Conservation (phyloP, 2,329 filamentous ascomycete genomes). For the Fusarium sp. region DNA sequence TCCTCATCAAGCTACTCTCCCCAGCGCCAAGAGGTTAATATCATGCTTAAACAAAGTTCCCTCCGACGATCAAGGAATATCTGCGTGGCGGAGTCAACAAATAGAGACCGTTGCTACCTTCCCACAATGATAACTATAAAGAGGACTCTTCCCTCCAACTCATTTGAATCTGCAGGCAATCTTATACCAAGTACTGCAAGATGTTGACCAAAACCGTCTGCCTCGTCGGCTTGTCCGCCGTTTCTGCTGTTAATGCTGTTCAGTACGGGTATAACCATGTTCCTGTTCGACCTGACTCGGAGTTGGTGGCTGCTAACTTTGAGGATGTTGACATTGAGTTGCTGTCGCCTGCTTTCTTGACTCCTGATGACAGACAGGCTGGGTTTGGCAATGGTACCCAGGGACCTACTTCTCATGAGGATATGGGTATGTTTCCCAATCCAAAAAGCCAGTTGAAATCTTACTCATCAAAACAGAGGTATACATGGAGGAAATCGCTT, state of each 20-base stretch:
- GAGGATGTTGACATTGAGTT: constrained; percentile 29
- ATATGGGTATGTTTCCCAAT: constrained; percentile 10
- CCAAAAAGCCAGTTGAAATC: accelerated
- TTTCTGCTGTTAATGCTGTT: constrained; percentile 14
- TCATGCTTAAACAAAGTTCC: constrained; percentile 21
- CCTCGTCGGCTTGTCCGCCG: constrained; percentile 6
- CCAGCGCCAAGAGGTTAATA: constrained; percentile 26
- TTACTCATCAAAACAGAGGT: constrained; percentile 8
- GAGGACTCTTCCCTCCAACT: neutral
- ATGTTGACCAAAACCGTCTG: constrained; percentile 9
- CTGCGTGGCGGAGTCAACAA: constrained; percentile 19
- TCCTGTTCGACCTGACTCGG: constrained; percentile 2
- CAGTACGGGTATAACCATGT: constrained; percentile 37
- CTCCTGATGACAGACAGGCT: neutral
- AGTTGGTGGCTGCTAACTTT: constrained; percentile 30
- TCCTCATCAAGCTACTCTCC: constrained; percentile 31
- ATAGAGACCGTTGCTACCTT: constrained; percentile 21
- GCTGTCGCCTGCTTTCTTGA: constrained; percentile 22
- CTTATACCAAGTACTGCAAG: neutral
- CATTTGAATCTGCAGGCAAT: accelerated
- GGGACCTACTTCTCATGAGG: constrained; percentile 29
- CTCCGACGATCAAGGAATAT: constrained; percentile 1
- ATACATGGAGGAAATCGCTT: constrained; percentile 14
- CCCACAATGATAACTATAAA: constrained; percentile 10
- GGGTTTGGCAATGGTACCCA: constrained; percentile 33